Conservation (phyloP, 352 stramenopile genomes). For the Phytophthora melonis region DNA sequence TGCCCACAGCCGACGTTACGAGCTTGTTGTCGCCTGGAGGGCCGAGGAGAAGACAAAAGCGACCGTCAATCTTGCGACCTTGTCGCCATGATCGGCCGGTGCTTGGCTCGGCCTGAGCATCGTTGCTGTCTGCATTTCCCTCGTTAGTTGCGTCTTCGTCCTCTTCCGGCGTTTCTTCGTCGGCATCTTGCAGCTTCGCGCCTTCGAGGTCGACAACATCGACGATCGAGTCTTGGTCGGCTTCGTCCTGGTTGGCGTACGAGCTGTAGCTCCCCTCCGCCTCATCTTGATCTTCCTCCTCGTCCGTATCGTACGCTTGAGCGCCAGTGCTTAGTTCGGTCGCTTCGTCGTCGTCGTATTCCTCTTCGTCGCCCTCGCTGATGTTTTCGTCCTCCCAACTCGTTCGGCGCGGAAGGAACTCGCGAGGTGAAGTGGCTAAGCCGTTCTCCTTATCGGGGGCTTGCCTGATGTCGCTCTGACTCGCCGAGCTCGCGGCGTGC, state of each 20-base stretch:
- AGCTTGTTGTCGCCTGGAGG: background rate
- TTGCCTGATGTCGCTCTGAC: background rate
- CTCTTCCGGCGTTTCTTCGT: constrained; percentile 7
- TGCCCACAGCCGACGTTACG: background rate
- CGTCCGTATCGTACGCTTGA: constrained; percentile 7
- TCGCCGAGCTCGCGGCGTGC: constrained; percentile 1
- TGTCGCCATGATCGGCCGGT: constrained; percentile 14
- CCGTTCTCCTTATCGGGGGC: constrained; percentile 7
- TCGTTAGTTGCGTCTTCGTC: background rate
- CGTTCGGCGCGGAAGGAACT: constrained; percentile 9
- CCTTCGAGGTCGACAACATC: background rate
- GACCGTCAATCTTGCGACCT: constrained; percentile 32
- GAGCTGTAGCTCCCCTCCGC: constrained; percentile 10
- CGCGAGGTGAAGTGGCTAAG: constrained; percentile 2
- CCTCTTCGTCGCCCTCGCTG: constrained; percentile 27
- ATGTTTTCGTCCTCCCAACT: constrained; percentile 30
- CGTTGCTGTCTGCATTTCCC: background rate
- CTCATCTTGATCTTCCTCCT: constrained; percentile 25
- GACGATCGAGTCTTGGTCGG: constrained; percentile 1
- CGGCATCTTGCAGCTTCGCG: background rate
- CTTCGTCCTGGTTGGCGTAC: constrained; percentile 29
- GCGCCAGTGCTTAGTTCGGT: background rate
- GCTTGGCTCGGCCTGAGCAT: background rate
- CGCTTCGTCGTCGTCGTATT: constrained; percentile 9
- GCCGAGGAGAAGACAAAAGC: constrained; percentile 26